Percentiles rank a stretch among this genome's conserved stretches.
Evolutionary conservation across 2,329 filamentous ascomycete genomes (phyloP).

Genomic region (Pseudogymnoascus sp.): DNA sequence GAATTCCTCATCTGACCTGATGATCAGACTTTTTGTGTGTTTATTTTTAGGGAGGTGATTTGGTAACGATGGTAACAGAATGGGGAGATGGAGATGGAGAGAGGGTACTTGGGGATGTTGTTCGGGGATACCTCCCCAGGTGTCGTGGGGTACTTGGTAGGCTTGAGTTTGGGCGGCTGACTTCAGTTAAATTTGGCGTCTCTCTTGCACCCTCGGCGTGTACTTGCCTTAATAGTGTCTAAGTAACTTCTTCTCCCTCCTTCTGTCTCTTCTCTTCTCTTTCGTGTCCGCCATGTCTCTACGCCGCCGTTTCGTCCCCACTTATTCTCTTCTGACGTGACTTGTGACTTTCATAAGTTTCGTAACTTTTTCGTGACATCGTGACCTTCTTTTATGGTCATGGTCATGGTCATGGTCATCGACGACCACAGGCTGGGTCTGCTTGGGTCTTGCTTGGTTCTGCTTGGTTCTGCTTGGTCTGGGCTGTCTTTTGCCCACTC

Average conservation of each 20-base stretch:
- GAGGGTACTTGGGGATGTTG: no score
- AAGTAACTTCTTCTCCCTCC: neutral
- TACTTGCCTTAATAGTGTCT: neutral
- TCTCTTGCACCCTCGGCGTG: neutral
- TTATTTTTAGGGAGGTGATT: neutral
- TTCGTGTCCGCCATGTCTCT: neutral
- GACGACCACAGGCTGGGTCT: neutral
- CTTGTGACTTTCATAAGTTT: neutral
- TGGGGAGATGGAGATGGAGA: neutral
- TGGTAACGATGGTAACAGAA: neutral
- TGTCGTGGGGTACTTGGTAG: neutral
- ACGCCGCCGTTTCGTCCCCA: neutral
- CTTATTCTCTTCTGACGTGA: constrained; percentile 8
- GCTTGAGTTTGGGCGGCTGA: neutral
- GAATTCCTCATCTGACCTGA: neutral
- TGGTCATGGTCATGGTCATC: neutral
- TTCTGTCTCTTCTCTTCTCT: neutral
- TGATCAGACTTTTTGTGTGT: neutral
- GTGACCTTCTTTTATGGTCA: neutral
- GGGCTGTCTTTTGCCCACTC: neutral
- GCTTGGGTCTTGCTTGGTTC: no score
- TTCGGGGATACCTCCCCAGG: neutral
- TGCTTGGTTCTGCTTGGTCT: neutral
- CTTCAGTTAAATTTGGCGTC: neutral
- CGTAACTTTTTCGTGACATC: neutral